Evolutionary conservation across 2,329 filamentous ascomycete genomes (phyloP), one percentile per base, ranked within the genome.

Genomic region (Celoporthe dispersa): DNA sequence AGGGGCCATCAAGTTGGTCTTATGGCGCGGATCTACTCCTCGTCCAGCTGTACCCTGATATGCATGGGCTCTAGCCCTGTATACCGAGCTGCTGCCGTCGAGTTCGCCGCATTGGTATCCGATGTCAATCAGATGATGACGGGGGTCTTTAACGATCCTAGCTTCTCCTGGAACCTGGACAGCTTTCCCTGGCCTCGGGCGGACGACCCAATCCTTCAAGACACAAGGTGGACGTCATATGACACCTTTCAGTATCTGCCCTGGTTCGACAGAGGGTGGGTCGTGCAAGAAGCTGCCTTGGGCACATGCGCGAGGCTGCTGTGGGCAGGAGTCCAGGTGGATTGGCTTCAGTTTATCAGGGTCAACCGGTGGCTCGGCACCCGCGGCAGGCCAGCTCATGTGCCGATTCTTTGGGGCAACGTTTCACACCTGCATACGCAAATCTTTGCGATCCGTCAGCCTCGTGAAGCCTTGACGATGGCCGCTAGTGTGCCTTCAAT

Each of bases 401-500:
- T 7, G 16, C 14, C 6, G 6, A 1, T 7, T n/a, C 8, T 2
- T 22, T 1, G 2, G 41, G 0, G 1, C 41, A 6, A 4, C 4
- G 1, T 22, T 2, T 16, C 41, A 22, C 19, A 6, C 41, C 41
- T 48, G 19, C 41, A 48, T 48, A 1, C 4, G 12, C 39, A 19
- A n/a, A 8, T 19, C 22, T 48, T 7, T n/a, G 41, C 6, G 6
- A 22, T 22, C 5, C 19, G 41, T 22, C 41, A 7, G 22, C 8
- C 7, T 48, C 44, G 22, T 9, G 44, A 48, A n/a, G 44, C 44
- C 22, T 11, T n/a, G 2, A n/a, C 44, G 3, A 8, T 48, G 44
- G 2, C 3, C 44, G 0, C 22, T 8, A 0, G 0, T 8, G 2
- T n/a, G 7, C 2, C 22, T n/a, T 0, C 1, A 7, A 19, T 11